Percentiles rank a stretch among this genome's conserved stretches.
Conservation (phyloP, 2,329 filamentous ascomycete species). For the Alternaria brassicicola region DNA sequence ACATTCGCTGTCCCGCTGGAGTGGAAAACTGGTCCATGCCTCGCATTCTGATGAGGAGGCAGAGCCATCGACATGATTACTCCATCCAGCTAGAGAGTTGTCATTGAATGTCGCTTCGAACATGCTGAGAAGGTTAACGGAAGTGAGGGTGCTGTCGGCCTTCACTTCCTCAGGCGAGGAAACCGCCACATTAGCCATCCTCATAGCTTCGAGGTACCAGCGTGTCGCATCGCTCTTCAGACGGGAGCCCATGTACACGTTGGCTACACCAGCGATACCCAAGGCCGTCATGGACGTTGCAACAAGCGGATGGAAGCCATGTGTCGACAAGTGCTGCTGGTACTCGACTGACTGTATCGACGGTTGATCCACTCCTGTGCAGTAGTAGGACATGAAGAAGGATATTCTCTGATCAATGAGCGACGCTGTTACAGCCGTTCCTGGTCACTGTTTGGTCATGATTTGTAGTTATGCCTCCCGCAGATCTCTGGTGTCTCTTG, state of each 20-base stretch:
- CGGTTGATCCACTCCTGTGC: conserved; percentile 37
- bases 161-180: conserved; percentile 32
- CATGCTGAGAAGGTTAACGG: conserved; percentile 34
- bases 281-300: conserved; percentile 45
- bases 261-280: conserved; percentile 41
- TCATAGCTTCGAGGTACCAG: conserved; percentile 42
- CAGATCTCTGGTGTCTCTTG: conserved; percentile 11
- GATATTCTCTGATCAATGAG: conserved; percentile 41
- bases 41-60: conserved; percentile 42
- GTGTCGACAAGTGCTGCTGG: conserved; percentile 33
- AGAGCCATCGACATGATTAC: conserved; percentile 46
- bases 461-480: conserved; percentile 1
- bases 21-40: conserved; percentile 39
- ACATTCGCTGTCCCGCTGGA: conserved; percentile 40
- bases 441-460: conserved; percentile 18
- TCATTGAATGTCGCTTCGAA: conserved; percentile 46
- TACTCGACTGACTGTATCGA: conserved; percentile 31
- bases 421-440: conserved; percentile 23
- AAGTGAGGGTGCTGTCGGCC: conserved; percentile 41
- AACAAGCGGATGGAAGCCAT: conserved; percentile 42
- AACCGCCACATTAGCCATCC: conserved; percentile 42
- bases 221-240: conserved; percentile 38
- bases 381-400: conserved; percentile 42
- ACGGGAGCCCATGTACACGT: conserved; percentile 31
- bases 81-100: conserved; percentile 38